Percentiles rank a stretch among this genome's conserved stretches.
Conservation (phyloP, 495 filamentous ascomycete species). For the Aspergillus heteromorphus region DNA sequence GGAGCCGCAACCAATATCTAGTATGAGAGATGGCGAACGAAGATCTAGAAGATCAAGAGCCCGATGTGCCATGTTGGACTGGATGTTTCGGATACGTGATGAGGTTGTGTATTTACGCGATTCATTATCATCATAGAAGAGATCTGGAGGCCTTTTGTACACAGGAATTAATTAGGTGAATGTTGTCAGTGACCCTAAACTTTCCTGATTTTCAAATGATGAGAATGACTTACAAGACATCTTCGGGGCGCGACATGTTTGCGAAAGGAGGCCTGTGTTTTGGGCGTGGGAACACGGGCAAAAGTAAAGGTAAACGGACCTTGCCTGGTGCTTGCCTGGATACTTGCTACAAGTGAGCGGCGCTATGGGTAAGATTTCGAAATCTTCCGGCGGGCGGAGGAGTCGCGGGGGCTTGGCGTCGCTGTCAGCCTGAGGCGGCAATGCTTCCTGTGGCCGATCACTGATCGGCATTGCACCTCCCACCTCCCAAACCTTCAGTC, state of each 20-base stretch:
- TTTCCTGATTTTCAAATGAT: not conserved
- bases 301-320: too few relatives aligned
- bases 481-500: not conserved
- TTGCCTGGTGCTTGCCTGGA: too few relatives aligned
- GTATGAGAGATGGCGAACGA: constrained; percentile 72
- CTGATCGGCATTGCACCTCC: too few relatives aligned
- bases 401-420: constrained; percentile 6
- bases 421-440: constrained; percentile 28
- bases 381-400: not conserved
- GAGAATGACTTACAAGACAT: constrained; percentile 63
- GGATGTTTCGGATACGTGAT: constrained; percentile 91
- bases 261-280: not conserved
- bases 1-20: constrained; percentile 93
- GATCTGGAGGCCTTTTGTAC: constrained; percentile 74
- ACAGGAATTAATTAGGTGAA: not conserved
- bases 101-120: constrained; percentile 96
- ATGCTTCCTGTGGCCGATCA: not conserved
- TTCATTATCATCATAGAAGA: constrained; percentile 94
- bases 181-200: not conserved
- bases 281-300: not conserved
- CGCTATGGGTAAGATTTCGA: not conserved
- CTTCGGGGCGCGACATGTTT: constrained; percentile 93
- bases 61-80: constrained; percentile 87
- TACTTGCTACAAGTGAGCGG: not conserved
- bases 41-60: constrained; percentile 87